A percentile compares a stretch with the other conserved stretches of the same genome.
Evolutionary conservation across 2,329 filamentous ascomycete genomes (phyloP).

Genomic region (Diaporthe citriasiana): DNA sequence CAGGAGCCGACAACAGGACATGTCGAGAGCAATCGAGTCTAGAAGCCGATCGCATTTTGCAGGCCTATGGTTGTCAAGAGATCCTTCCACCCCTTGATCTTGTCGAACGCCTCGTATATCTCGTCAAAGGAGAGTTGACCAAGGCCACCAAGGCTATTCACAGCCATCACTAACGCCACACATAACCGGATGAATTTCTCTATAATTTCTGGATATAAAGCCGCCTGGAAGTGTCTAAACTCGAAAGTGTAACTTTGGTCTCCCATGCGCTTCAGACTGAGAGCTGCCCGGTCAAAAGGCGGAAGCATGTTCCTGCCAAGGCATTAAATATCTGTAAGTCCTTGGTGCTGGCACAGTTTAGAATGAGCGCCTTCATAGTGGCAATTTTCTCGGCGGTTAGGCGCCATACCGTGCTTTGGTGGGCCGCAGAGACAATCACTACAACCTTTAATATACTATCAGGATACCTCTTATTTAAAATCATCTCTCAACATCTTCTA

Average conservation of each 20-base stretch:
- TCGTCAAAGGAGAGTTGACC: neutral
- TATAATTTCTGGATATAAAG: neutral
- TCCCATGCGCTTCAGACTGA: neutral
- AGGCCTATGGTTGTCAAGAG: neutral
- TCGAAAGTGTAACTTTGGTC: neutral
- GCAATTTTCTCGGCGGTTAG: neutral
- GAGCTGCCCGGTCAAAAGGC: neutral
- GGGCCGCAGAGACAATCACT: too few species aligned
- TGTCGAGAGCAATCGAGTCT: neutral
- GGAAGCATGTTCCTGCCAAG: neutral
- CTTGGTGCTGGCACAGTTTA: neutral
- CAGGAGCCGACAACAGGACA: neutral
- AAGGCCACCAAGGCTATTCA: neutral
- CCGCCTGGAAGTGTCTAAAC: conserved; percentile 17
- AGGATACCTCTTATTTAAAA: too few species aligned
- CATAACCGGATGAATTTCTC: neutral
- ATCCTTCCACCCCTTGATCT: conserved; percentile 7
- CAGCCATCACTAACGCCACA: neutral
- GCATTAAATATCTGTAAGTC: neutral
- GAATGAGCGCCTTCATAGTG: neutral
- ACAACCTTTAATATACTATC: too few species aligned
- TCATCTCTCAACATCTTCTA: too few species aligned
- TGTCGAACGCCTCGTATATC: neutral
- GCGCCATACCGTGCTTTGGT: too few species aligned
- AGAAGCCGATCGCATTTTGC: neutral